Evolutionary conservation across 75 land plant species (phyloP).

Genomic region (Picea sitchensis): DNA sequence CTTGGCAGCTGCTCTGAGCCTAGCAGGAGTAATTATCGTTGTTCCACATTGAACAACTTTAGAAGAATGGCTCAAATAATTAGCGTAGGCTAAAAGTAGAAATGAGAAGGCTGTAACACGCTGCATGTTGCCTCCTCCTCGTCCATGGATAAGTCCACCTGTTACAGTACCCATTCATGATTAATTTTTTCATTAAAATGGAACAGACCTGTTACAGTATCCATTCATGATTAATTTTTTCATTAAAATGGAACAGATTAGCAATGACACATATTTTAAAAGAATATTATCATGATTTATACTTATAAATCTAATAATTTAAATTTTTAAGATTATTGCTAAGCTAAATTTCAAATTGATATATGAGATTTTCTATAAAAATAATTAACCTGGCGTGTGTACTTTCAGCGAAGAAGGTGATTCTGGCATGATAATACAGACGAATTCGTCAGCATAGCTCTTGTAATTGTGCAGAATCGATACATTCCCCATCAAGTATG

Average conservation of each 20-base stretch:
- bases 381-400: constrained; percentile 70
- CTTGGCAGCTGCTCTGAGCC: constrained; percentile 50
- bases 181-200: no score
- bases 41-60: constrained; percentile 58
- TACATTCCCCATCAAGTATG: constrained; percentile 71
- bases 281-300: no score
- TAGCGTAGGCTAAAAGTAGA: constrained; percentile 74
- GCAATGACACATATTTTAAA: no score
- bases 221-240: no score
- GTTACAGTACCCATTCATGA: neutral
- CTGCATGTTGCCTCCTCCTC: constrained; percentile 84
- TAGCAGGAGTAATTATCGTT: constrained; percentile 28
- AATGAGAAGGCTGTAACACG: constrained; percentile 83
- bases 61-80: constrained; percentile 57
- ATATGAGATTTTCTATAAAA: neutral
- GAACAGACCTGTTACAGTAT: no score
- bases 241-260: no score
- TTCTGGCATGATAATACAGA: constrained; percentile 63
- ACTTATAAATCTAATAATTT: no score
- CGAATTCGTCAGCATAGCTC: constrained; percentile 55
- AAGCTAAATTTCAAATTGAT: no score
- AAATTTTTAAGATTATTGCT: no score
- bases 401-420: constrained; percentile 37
- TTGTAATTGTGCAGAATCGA: constrained; percentile 40
- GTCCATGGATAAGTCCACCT: constrained; percentile 85